Percentiles rank a stretch among this genome's conserved stretches.
Conservation (phyloP, 495 filamentous ascomycete species). For the Sphaerosporella brunnea region DNA sequence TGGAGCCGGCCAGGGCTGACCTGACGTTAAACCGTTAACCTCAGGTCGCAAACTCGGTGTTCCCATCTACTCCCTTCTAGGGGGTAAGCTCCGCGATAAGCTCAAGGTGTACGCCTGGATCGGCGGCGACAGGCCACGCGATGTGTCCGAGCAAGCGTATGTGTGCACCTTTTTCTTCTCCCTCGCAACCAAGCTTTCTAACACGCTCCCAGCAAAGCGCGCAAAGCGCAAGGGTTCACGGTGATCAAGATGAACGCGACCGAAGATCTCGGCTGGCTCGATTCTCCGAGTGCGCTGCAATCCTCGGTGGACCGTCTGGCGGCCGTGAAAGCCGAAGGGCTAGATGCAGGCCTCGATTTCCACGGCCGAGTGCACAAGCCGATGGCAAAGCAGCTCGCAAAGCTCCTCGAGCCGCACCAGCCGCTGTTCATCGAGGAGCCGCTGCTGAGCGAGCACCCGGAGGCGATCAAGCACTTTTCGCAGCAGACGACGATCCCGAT, state of each 20-base stretch:
- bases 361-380: slow-evolving; percentile 64
- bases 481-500: slow-evolving; percentile 47
- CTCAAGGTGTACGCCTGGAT: slow-evolving; percentile 75
- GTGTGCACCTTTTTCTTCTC: slow-evolving; percentile 13
- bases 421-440: slow-evolving; percentile 75
- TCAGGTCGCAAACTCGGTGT: slow-evolving; percentile 40
- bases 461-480: slow-evolving; percentile 48
- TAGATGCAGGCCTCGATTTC: slow-evolving; percentile 61
- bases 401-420: slow-evolving; percentile 47
- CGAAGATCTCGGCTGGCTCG: slow-evolving; percentile 61
- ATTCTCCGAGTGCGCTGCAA: slow-evolving; percentile 48
- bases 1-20: too few relatives aligned
- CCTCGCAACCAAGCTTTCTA: background rate
- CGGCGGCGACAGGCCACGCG: slow-evolving; percentile 58
- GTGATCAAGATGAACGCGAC: slow-evolving; percentile 72
- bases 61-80: slow-evolving; percentile 55
- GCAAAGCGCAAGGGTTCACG: slow-evolving; percentile 52
- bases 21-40: too few relatives aligned
- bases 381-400: slow-evolving; percentile 64
- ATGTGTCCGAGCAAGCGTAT: slow-evolving; percentile 47
- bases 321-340: slow-evolving; percentile 47
- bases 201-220: slow-evolving; percentile 31
- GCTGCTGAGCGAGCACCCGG: slow-evolving; percentile 51
- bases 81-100: slow-evolving; percentile 58
- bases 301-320: slow-evolving; percentile 50